A percentile compares a stretch with the other conserved stretches of the same genome.
Evolutionary conservation across 768 basidiomycete species (phyloP).

Genomic region (Lactarius hatsudake): DNA sequence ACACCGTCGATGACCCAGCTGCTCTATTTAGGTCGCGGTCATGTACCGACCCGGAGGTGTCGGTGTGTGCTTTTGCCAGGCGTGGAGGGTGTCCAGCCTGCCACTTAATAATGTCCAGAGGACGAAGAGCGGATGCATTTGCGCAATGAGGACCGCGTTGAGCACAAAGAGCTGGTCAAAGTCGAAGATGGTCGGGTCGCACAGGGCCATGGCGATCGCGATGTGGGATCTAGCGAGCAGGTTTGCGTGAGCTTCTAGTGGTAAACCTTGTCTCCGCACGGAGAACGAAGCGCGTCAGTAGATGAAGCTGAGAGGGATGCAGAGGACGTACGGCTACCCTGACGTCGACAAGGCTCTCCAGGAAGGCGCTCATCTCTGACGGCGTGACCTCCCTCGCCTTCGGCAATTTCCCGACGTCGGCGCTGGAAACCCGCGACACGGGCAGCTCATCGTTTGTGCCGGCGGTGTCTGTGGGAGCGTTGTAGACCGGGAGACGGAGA

Average conservation of each 20-base stretch:
- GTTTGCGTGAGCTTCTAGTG: slow-evolving; percentile 63
- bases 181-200: too few species aligned
- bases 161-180: too few species aligned
- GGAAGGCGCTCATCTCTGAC: slow-evolving; percentile 57
- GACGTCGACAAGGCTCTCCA: slow-evolving; percentile 52
- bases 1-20: too few species aligned
- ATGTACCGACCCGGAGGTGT: too few species aligned
- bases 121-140: slow-evolving; percentile 65
- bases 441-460: slow-evolving; percentile 59
- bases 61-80: too few species aligned
- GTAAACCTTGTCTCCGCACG: slow-evolving; percentile 54
- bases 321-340: slow-evolving; percentile 54
- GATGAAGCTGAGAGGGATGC: not conserved
- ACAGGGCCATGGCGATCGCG: too few species aligned
- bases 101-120: slow-evolving; percentile 69
- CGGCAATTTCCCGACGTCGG: slow-evolving; percentile 73
- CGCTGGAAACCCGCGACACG: slow-evolving; percentile 54
- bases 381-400: slow-evolving; percentile 68
- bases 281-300: not conserved
- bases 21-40: too few species aligned
- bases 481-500: slow-evolving; percentile 64
- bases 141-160: slow-evolving; percentile 32
- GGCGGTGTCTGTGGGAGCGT: slow-evolving; percentile 58
- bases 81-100: slow-evolving; percentile 42
- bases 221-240: slow-evolving; percentile 46